phyloP scores from a whole-genome alignment of 192 early-diverging fungal species.

The Backusella tuberculispora region DNA sequence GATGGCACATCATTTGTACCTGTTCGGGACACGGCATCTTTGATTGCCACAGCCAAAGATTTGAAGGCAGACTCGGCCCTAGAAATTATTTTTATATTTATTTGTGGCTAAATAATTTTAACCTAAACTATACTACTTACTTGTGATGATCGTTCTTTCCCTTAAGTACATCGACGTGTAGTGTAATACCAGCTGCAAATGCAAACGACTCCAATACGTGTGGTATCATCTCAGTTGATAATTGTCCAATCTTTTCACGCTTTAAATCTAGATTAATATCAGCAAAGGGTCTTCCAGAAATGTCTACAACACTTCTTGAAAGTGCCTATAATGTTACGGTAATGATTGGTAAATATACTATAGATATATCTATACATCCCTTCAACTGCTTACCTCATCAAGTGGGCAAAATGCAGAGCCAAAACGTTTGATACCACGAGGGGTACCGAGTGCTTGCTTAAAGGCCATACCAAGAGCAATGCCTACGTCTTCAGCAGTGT shows the following conservation, averaged over 20 bases:
- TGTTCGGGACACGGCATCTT: slow-evolving; percentile 84
- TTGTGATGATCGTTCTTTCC: slow-evolving; percentile 98
- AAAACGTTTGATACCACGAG: slow-evolving; percentile 90
- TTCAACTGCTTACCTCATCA: slow-evolving; percentile 71
- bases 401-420: slow-evolving; percentile 95
- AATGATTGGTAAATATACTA: not conserved
- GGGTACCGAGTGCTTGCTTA: slow-evolving; percentile 87
- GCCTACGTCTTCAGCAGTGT: slow-evolving; percentile 95
- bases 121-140: slow-evolving; percentile 48
- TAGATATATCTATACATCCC: not conserved
- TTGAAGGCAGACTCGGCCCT: slow-evolving; percentile 98
- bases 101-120: not conserved
- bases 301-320: slow-evolving; percentile 93
- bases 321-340: slow-evolving; percentile 63
- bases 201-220: slow-evolving; percentile 96
- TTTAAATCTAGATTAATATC: slow-evolving; percentile 85
- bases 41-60: slow-evolving; percentile 92
- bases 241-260: slow-evolving; percentile 86
- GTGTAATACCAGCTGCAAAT: slow-evolving; percentile 86
- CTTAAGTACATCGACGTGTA: slow-evolving; percentile 95
- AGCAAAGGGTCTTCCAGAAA: slow-evolving; percentile 91
- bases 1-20: slow-evolving; percentile 91
- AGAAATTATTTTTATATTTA: slow-evolving; percentile 20
- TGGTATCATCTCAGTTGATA: slow-evolving; percentile 98
- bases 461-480: slow-evolving; percentile 94